These are phyloP conservation scores for Schizosaccharomyces cryophilus DNA, from an alignment of 805 yeast genomes.

Conservation along the genomic window DNA sequence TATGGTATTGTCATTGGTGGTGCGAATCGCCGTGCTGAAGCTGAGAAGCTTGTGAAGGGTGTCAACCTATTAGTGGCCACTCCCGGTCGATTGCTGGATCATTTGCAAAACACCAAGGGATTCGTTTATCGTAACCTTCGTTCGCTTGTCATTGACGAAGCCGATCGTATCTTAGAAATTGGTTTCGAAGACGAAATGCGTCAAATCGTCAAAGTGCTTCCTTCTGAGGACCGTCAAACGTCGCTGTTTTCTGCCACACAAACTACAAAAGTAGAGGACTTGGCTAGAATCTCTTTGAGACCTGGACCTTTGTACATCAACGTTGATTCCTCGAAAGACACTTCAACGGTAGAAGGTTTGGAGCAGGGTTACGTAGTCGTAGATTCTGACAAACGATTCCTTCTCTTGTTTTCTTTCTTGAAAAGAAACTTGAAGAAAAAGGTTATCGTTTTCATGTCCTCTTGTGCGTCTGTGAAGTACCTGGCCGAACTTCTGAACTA, in stretches of 20 bases:
- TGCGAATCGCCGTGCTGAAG: constrained; percentile 91
- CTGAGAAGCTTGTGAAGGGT: constrained; percentile 80
- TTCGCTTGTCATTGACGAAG: constrained; percentile 89
- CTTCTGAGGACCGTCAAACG: constrained; percentile 65
- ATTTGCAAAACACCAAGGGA: constrained; percentile 65
- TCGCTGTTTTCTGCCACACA: constrained; percentile 99
- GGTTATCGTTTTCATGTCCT: constrained; percentile 78
- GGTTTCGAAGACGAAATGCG: constrained; percentile 98
- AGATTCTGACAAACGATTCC: constrained; percentile 82
- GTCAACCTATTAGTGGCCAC: constrained; percentile 87
- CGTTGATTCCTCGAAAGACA: constrained; percentile 61
- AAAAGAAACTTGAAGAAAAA: constrained; percentile 82
- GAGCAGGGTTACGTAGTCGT: constrained; percentile 98
- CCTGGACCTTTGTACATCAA: constrained; percentile 85
- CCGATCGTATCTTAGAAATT: constrained; percentile 88
- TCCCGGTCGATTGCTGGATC: constrained; percentile 92
- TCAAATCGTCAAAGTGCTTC: constrained; percentile 81
- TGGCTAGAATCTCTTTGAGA: constrained; percentile 85
- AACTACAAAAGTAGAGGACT: constrained; percentile 93
- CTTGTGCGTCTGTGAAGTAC: constrained; percentile 91
- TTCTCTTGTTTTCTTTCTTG: constrained; percentile 72
- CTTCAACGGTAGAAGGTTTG: constrained; percentile 83
- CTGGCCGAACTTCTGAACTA: constrained; percentile 85
- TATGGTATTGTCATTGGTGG: constrained; percentile 96
- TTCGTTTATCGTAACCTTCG: constrained; percentile 59